Evolutionary conservation across 805 yeast genomes (phyloP).

Genomic region (Phaffomyces opuntiae): DNA sequence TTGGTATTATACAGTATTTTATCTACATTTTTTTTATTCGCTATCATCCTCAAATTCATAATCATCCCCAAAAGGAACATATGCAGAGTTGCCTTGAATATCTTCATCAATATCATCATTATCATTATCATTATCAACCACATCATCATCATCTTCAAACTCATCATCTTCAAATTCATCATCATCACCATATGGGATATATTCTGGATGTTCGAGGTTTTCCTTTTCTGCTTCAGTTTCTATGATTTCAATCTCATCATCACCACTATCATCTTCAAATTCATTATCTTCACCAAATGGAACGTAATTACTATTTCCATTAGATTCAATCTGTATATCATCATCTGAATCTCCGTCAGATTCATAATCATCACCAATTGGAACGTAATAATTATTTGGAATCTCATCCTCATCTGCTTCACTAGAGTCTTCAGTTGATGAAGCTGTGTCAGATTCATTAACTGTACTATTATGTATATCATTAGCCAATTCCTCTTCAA

Average conservation of each 20-base stretch:
- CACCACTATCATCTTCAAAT: background rate
- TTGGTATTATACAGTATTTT: no score
- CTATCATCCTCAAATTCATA: background rate
- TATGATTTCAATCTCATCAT: background rate
- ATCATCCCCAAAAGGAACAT: no score
- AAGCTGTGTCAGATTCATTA: no score
- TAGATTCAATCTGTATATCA: no score
- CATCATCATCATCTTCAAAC: background rate
- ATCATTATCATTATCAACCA: background rate
- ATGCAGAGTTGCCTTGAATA: background rate
- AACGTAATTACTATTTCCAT: no score
- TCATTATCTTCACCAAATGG: conserved; percentile 1
- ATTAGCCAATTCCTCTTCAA: background rate
- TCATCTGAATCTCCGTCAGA: background rate
- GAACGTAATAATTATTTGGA: background rate
- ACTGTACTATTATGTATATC: no score
- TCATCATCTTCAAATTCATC: background rate
- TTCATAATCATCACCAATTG: background rate
- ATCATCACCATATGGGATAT: background rate
- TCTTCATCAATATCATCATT: background rate
- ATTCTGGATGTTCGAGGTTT: no score
- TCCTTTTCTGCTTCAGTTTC: background rate
- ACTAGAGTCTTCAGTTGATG: no score
- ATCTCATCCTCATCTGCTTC: background rate
- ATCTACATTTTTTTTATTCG: no score